Percentiles rank a stretch among this genome's conserved stretches.
Conservation (phyloP, 306 rosid genomes). For the Oemleria cerasiformis region DNA sequence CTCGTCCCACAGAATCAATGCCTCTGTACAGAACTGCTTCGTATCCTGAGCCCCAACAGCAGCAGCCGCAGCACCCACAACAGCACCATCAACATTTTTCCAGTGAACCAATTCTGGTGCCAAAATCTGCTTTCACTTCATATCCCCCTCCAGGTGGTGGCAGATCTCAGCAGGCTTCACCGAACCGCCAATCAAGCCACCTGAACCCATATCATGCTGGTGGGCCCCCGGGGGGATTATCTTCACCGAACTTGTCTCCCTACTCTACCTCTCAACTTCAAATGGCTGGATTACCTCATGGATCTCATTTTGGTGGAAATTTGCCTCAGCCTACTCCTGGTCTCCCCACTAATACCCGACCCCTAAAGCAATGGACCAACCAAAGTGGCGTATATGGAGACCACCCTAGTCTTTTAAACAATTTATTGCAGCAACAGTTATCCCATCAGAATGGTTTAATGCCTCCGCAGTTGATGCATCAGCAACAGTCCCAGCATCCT, state of each 20-base stretch:
- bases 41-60: constrained; percentile 84
- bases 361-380: constrained; percentile 50
- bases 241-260: constrained; percentile 48
- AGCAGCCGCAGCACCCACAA: constrained; percentile 53
- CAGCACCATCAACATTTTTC: constrained; percentile 54
- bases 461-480: constrained; percentile 52
- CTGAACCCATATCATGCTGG: constrained; percentile 49
- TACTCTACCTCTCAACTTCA: constrained; percentile 49
- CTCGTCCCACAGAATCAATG: constrained; percentile 46
- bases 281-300: constrained; percentile 46
- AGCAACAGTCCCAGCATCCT: constrained; percentile 52
- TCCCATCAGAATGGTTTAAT: constrained; percentile 53
- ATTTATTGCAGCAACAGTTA: constrained; percentile 54
- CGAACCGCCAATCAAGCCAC: constrained; percentile 49
- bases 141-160: constrained; percentile 53
- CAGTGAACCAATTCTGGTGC: constrained; percentile 61
- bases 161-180: constrained; percentile 50
- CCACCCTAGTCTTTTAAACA: constrained; percentile 38
- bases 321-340: constrained; percentile 43
- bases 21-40: constrained; percentile 79
- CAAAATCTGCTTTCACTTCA: constrained; percentile 54
- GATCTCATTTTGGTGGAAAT: constrained; percentile 53
- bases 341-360: constrained; percentile 40
- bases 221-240: constrained; percentile 44
- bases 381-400: constrained; percentile 54